Conservation (phyloP, 345 rosid genomes). For the Citrus mangshanensis region DNA sequence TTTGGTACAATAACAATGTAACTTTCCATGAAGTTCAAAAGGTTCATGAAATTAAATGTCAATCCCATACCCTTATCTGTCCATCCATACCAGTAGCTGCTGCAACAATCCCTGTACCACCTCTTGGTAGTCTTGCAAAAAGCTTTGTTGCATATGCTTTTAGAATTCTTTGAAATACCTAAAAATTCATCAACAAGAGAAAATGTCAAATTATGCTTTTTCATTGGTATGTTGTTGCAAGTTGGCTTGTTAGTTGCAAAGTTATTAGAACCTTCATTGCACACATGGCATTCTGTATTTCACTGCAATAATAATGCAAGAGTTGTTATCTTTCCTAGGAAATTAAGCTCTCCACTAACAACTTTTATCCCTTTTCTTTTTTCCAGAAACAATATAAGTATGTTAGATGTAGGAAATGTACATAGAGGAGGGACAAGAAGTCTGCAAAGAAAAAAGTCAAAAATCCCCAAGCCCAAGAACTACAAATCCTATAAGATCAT, state of each 20-base stretch:
- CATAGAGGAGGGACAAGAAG: too few species aligned
- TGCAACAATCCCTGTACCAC: conserved; percentile 95
- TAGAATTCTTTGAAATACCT: conserved; percentile 93
- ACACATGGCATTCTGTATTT: neutral
- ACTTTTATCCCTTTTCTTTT: too few species aligned
- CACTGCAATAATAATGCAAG: neutral
- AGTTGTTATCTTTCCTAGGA: neutral
- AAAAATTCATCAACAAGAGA: conserved; percentile 14
- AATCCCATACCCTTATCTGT: conserved; percentile 71
- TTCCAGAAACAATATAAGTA: too few species aligned
- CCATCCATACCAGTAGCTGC: conserved; percentile 99
- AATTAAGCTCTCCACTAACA: neutral
- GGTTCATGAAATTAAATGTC: neutral
- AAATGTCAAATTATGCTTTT: neutral
- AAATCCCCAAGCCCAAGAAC: too few species aligned
- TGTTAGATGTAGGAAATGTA: too few species aligned
- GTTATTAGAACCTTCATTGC: neutral
- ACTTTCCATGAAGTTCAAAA: neutral
- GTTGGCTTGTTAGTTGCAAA: conserved; percentile 2
- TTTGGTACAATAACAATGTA: neutral
- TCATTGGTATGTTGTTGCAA: neutral
- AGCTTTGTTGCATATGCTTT: conserved; percentile 93
- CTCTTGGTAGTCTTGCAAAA: conserved; percentile 80
- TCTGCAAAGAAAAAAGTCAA: too few species aligned
- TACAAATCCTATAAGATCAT: too few species aligned